Evolutionary conservation across 129 eudicot genomes (phyloP).

Genomic region (sunflower (Helianthus annuus)): DNA sequence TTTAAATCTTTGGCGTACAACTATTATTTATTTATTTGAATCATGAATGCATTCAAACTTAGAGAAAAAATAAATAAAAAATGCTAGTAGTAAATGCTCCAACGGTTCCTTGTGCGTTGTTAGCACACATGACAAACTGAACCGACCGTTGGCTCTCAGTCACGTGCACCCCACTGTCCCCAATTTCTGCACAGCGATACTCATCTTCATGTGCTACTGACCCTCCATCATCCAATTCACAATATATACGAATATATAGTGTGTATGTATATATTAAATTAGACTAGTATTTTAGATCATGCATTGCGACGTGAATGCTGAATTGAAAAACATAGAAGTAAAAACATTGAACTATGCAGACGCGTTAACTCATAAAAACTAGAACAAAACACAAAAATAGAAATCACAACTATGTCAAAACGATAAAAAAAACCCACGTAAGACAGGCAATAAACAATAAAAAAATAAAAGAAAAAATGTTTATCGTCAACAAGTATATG

Average conservation of each 20-base stretch:
- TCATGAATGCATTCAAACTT: neutral
- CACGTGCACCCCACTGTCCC: conserved; percentile 8
- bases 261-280: too few relatives aligned
- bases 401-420: too few relatives aligned
- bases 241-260: neutral
- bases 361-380: too few relatives aligned
- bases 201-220: neutral
- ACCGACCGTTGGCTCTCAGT: conserved; percentile 10
- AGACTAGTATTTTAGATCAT: too few relatives aligned
- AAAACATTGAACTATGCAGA: too few relatives aligned
- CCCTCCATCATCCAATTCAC: neutral
- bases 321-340: too few relatives aligned
- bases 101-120: neutral
- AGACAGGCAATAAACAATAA: too few relatives aligned
- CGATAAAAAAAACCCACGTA: too few relatives aligned
- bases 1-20: neutral
- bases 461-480: too few relatives aligned
- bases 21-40: neutral
- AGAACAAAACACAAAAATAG: too few relatives aligned
- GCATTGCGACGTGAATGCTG: too few relatives aligned
- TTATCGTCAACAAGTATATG: too few relatives aligned
- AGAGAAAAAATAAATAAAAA: neutral
- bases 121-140: conserved; percentile 10
- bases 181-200: neutral
- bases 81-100: neutral